These are phyloP conservation scores for Protoeuglena noctilucae DNA, from an alignment of 139 green algal species.

Conservation along the genomic window DNA sequence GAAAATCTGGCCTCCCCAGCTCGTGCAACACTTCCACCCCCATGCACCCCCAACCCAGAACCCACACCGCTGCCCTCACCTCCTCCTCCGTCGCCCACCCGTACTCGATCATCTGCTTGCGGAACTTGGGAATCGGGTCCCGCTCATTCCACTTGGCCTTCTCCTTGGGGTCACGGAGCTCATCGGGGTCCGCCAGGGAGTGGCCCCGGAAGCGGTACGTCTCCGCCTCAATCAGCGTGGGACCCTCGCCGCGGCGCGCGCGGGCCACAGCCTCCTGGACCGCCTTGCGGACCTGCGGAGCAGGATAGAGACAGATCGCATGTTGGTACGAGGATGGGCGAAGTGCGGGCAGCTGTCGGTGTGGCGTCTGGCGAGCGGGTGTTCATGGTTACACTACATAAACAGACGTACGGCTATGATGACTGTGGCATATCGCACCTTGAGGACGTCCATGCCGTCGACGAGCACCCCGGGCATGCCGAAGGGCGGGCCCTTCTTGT, in stretches of 20 bases:
- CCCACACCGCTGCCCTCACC: too few species aligned
- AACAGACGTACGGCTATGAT: not conserved
- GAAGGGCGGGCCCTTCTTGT: constrained; percentile 93
- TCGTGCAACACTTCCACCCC: too few species aligned
- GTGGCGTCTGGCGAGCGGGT: not conserved
- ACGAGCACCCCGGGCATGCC: constrained; percentile 92
- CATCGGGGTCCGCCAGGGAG: constrained; percentile 93
- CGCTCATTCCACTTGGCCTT: constrained; percentile 68
- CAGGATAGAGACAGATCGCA: not conserved
- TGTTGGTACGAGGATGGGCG: too few species aligned
- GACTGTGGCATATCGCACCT: constrained; percentile 56
- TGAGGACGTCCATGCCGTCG: constrained; percentile 96
- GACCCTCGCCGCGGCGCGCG: constrained; percentile 74
- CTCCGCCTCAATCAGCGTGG: constrained; percentile 91
- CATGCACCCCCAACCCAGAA: too few species aligned
- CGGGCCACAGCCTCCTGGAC: constrained; percentile 74
- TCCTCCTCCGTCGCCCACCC: constrained; percentile 39
- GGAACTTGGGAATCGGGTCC: constrained; percentile 72
- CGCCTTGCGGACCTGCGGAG: constrained; percentile 53
- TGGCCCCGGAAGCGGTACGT: constrained; percentile 97
- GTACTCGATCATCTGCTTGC: constrained; percentile 60
- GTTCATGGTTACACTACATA: not conserved
- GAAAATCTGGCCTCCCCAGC: too few species aligned
- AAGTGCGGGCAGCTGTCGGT: too few species aligned
- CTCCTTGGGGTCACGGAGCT: constrained; percentile 81